These are phyloP conservation scores for Biscutella auriculata DNA, from an alignment of 441 rosid species.

Conservation along the genomic window DNA sequence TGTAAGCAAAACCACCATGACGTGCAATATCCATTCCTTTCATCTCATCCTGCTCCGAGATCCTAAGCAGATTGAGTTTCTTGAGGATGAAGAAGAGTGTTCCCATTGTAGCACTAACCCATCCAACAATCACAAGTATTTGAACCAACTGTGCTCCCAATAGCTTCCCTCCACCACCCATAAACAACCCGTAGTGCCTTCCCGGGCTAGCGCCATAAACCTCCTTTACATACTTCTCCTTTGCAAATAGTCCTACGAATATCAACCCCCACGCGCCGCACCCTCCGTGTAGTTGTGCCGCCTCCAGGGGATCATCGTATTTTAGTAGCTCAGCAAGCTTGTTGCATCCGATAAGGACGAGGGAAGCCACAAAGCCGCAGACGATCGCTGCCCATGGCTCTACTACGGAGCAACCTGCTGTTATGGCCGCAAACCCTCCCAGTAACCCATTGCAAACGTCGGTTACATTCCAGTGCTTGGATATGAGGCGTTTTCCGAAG, in stretches of 20 bases:
- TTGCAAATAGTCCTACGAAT: constrained; percentile 63
- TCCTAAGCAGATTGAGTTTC: constrained; percentile 42
- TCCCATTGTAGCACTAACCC: constrained; percentile 90
- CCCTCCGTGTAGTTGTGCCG: constrained; percentile 73
- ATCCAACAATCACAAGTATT: constrained; percentile 52
- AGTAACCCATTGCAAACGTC: constrained; percentile 69
- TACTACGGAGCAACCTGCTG: constrained; percentile 67
- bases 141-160: constrained; percentile 65
- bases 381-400: constrained; percentile 78
- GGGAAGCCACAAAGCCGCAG: constrained; percentile 47
- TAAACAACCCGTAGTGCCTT: constrained; percentile 48
- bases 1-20: constrained; percentile 68
- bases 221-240: constrained; percentile 50
- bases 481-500: constrained; percentile 42
- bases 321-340: constrained; percentile 31
- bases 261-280: constrained; percentile 84
- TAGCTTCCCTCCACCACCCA: constrained; percentile 83
- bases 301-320: constrained; percentile 71
- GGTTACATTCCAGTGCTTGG: constrained; percentile 65
- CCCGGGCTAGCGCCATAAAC: constrained; percentile 28
- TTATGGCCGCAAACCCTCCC: constrained; percentile 67
- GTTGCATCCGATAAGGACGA: constrained; percentile 55
- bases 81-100: constrained; percentile 46
- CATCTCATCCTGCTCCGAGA: constrained; percentile 68
- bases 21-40: constrained; percentile 78